Percentiles rank a stretch among this genome's conserved stretches.
These are phyloP conservation scores for Trypanosoma brucei DNA, from an alignment of 208 protist species.

Conservation along the genomic window DNA sequence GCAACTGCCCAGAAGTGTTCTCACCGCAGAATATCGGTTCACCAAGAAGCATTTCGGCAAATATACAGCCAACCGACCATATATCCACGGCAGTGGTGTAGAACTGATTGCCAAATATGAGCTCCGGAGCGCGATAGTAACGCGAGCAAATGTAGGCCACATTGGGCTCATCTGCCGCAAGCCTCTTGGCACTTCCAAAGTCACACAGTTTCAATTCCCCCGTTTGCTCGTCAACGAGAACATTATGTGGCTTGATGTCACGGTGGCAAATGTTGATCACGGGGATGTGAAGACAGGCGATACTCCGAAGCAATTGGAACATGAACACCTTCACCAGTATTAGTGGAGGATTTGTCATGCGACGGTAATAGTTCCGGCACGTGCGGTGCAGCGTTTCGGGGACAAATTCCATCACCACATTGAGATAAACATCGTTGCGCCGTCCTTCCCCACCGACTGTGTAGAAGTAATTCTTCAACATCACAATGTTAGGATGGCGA, in stretches of 20 bases:
- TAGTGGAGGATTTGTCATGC: slow-evolving; percentile 59
- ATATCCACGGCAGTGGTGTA: slow-evolving; percentile 99
- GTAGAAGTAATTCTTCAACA: slow-evolving; percentile 96
- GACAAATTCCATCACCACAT: slow-evolving; percentile 99
- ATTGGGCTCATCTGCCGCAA: slow-evolving; percentile 96
- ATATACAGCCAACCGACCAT: slow-evolving; percentile 99
- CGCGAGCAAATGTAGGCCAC: slow-evolving; percentile 99
- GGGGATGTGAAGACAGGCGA: slow-evolving; percentile 95
- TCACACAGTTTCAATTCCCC: slow-evolving; percentile 96
- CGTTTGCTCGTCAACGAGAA: slow-evolving; percentile 98
- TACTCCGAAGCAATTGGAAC: slow-evolving; percentile 86
- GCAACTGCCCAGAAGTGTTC: slow-evolving; percentile 98
- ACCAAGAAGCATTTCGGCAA: slow-evolving; percentile 99
- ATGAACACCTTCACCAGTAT: slow-evolving; percentile 83
- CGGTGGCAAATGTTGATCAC: slow-evolving; percentile 93
- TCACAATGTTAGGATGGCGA: slow-evolving; percentile 93
- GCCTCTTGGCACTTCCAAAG: slow-evolving; percentile 99
- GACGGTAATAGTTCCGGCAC: slow-evolving; percentile 92
- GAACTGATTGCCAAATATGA: slow-evolving; percentile 98
- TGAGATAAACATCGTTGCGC: slow-evolving; percentile 97
- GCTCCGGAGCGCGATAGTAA: slow-evolving; percentile 98
- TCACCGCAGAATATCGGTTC: slow-evolving; percentile 99
- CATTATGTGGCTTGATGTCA: slow-evolving; percentile 99
- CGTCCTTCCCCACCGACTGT: slow-evolving; percentile 87
- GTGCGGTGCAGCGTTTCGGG: slow-evolving; percentile 97